phyloP scores from a whole-genome alignment of 305 asterid species.

The Salvia sclarea region DNA sequence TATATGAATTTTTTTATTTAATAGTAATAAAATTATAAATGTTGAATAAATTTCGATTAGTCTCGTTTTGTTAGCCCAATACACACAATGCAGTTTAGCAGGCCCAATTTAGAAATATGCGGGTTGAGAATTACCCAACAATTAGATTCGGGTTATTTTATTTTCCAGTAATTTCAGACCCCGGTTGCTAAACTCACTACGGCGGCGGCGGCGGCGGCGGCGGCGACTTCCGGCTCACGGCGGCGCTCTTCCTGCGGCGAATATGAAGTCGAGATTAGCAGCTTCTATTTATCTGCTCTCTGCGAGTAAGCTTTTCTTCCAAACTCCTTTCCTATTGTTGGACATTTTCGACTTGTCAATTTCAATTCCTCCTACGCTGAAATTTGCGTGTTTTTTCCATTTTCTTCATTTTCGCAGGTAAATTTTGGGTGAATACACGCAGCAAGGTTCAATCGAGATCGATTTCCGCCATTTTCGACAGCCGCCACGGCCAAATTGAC shows the following conservation, averaged over 20 bases:
- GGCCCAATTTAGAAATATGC: not conserved
- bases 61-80: too few relatives aligned
- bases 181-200: slow-evolving; percentile 20
- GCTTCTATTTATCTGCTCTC: slow-evolving; percentile 37
- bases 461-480: not conserved
- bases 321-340: slow-evolving; percentile 34
- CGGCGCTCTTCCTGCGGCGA: slow-evolving; percentile 19
- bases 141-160: not conserved
- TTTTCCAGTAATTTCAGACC: not conserved
- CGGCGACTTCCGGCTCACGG: slow-evolving; percentile 19
- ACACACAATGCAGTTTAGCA: not conserved
- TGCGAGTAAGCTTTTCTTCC: slow-evolving; percentile 34
- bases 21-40: too few relatives aligned
- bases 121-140: not conserved
- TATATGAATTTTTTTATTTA: too few relatives aligned
- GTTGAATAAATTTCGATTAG: too few relatives aligned
- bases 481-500: slow-evolving; percentile 23
- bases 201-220: slow-evolving; percentile 25
- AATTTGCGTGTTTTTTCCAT: not conserved
- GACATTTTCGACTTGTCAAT: not conserved
- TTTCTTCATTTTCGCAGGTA: slow-evolving; percentile 29
- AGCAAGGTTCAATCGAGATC: slow-evolving; percentile 28
- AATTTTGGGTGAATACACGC: slow-evolving; percentile 28
- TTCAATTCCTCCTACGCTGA: not conserved
- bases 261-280: slow-evolving; percentile 46